These are phyloP conservation scores for Santalum album DNA, from an alignment of 164 flowering plant species.

Conservation along the genomic window DNA sequence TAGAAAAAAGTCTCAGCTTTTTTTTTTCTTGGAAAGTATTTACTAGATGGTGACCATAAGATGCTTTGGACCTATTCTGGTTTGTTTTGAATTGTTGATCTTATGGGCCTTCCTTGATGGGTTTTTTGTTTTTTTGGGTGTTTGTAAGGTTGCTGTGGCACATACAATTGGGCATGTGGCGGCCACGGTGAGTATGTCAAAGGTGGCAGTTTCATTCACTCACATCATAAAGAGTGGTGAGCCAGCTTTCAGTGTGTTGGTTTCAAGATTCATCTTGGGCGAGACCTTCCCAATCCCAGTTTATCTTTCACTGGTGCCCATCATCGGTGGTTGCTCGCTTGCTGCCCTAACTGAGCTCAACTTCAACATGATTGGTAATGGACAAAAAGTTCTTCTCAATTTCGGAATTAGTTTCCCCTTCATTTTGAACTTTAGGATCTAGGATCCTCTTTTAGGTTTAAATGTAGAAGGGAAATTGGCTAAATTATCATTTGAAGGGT, in stretches of 20 bases:
- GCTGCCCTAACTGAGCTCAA: slow-evolving; percentile 75
- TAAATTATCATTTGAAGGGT: too few relatives aligned
- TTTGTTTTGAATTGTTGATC: too few relatives aligned
- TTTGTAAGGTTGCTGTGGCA: slow-evolving; percentile 65
- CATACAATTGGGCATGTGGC: slow-evolving; percentile 91
- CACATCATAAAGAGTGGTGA: slow-evolving; percentile 86
- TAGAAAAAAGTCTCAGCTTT: too few relatives aligned
- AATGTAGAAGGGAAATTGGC: too few relatives aligned
- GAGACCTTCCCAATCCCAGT: slow-evolving; percentile 60
- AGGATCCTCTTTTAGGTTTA: neutral
- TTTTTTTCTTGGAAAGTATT: neutral
- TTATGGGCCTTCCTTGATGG: neutral
- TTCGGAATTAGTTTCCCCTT: neutral
- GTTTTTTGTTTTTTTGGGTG: neutral
- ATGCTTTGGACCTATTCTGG: too few relatives aligned
- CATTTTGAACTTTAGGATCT: neutral
- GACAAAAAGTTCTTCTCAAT: too few relatives aligned
- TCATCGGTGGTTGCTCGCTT: slow-evolving; percentile 72
- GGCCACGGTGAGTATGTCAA: slow-evolving; percentile 82
- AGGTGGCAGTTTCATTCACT: slow-evolving; percentile 85
- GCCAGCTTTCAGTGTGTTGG: slow-evolving; percentile 82
- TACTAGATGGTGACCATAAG: too few relatives aligned
- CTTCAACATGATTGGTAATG: slow-evolving; percentile 82
- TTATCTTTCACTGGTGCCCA: slow-evolving; percentile 60
- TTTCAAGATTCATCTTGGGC: slow-evolving; percentile 63